Percentiles rank a stretch among this genome's conserved stretches.
Conservation (phyloP, 805 yeast species). For the Saturnispora galanensis region DNA sequence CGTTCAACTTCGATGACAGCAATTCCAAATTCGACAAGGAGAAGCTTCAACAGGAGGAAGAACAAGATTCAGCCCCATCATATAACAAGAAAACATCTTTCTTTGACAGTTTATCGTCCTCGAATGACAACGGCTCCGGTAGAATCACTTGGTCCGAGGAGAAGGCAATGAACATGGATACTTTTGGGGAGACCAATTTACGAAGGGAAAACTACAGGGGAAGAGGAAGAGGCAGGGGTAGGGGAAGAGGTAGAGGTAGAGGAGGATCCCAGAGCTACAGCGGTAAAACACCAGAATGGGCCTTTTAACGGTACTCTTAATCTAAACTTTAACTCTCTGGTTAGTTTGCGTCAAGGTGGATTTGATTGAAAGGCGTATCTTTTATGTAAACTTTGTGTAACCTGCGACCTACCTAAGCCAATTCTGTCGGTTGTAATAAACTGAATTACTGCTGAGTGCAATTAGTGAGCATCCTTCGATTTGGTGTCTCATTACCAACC, state of each 20-base stretch:
- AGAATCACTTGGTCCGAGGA: slow-evolving; percentile 64
- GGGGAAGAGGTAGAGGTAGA: slow-evolving; percentile 21
- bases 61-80: slow-evolving; percentile 31
- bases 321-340: too few species aligned
- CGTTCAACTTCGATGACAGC: slow-evolving; percentile 12
- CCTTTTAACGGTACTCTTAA: slow-evolving; percentile 7
- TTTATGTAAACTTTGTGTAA: too few species aligned
- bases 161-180: slow-evolving; percentile 62
- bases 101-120: slow-evolving; percentile 76
- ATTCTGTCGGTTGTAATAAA: too few species aligned
- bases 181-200: slow-evolving; percentile 60
- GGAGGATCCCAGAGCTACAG: slow-evolving; percentile 8
- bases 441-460: too few species aligned
- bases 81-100: slow-evolving; percentile 81
- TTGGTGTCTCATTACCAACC: too few species aligned
- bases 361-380: too few species aligned
- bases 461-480: too few species aligned
- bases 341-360: too few species aligned
- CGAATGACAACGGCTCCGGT: slow-evolving; percentile 37
- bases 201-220: slow-evolving; percentile 17
- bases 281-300: slow-evolving; percentile 22
- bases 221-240: slow-evolving; percentile 39
- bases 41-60: background rate
- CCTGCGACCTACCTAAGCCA: too few species aligned
- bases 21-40: slow-evolving; percentile 8